Conservation (phyloP, 768 basidiomycete genomes). For the Hypsizygus marmoreus region DNA sequence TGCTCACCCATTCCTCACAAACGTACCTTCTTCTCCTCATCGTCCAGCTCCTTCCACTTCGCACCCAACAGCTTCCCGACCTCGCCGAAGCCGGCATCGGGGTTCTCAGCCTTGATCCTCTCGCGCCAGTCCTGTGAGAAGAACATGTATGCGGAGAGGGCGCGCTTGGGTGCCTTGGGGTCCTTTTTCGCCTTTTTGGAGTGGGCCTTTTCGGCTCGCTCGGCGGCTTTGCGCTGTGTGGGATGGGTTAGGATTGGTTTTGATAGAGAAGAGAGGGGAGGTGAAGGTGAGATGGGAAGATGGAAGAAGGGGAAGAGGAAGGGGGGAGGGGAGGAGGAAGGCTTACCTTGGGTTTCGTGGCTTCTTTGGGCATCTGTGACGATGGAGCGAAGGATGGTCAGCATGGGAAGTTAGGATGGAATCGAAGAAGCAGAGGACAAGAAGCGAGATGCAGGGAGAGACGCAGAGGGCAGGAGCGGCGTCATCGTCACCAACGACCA, state of each 20-base stretch:
- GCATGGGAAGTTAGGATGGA: too few relatives aligned
- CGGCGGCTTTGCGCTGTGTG: constrained; percentile 71
- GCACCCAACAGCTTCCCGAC: constrained; percentile 93
- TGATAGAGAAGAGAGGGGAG: neutral
- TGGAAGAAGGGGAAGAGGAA: constrained; percentile 12
- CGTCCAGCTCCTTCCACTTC: constrained; percentile 95
- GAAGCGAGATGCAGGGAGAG: too few relatives aligned
- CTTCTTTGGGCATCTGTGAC: constrained; percentile 76
- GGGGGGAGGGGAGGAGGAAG: constrained; percentile 12
- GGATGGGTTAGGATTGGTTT: constrained; percentile 6
- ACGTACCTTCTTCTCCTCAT: constrained; percentile 86
- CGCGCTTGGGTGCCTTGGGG: constrained; percentile 86
- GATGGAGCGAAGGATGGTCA: constrained; percentile 8
- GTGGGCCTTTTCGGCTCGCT: constrained; percentile 66
- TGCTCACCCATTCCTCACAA: too few relatives aligned
- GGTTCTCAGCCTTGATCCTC: constrained; percentile 94
- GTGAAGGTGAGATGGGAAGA: constrained; percentile 1
- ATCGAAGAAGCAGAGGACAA: too few relatives aligned
- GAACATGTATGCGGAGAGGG: constrained; percentile 98
- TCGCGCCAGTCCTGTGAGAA: constrained; percentile 96
- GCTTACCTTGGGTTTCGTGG: constrained; percentile 68
- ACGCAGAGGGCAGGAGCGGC: too few relatives aligned
- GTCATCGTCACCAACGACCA: too few relatives aligned
- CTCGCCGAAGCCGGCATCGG: constrained; percentile 92
- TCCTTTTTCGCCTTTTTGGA: constrained; percentile 66